phyloP scores from a whole-genome alignment of 345 rosid genomes.

The Aquilaria sinensis region DNA sequence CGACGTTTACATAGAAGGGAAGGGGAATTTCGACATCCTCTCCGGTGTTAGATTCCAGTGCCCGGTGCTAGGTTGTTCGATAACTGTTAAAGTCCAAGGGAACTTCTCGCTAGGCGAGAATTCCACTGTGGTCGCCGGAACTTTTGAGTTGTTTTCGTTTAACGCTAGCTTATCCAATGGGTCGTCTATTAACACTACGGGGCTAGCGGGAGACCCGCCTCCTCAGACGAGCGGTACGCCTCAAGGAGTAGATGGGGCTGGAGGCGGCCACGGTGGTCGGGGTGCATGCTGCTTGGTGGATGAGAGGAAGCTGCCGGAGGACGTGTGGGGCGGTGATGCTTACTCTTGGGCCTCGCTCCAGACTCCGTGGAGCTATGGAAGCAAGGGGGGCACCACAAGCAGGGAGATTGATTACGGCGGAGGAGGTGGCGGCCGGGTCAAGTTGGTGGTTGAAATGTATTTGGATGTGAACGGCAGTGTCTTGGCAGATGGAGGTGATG shows the following conservation, averaged over 20 bases:
- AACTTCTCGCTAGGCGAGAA: slow-evolving; percentile 62
- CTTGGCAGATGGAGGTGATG: slow-evolving; percentile 84
- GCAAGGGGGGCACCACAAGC: slow-evolving; percentile 85
- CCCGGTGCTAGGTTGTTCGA: slow-evolving; percentile 53
- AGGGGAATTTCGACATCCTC: slow-evolving; percentile 66
- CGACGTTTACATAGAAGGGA: slow-evolving; percentile 80
- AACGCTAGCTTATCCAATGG: slow-evolving; percentile 60
- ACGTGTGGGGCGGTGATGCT: slow-evolving; percentile 99
- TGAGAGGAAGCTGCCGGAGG: slow-evolving; percentile 70
- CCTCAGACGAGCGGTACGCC: slow-evolving; percentile 97
- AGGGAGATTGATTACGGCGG: slow-evolving; percentile 85
- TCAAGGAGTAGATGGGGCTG: slow-evolving; percentile 78
- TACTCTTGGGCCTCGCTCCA: slow-evolving; percentile 89
- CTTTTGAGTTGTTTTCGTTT: slow-evolving; percentile 61
- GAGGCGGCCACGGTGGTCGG: slow-evolving; percentile 98
- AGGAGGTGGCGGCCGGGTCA: slow-evolving; percentile 84
- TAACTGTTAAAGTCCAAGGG: slow-evolving; percentile 72
- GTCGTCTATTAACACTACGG: slow-evolving; percentile 77
- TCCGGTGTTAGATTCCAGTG: slow-evolving; percentile 76
- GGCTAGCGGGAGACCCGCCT: slow-evolving; percentile 78
- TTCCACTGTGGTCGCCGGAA: slow-evolving; percentile 59
- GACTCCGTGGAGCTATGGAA: slow-evolving; percentile 76
- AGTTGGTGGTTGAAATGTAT: slow-evolving; percentile 35
- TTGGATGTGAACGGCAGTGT: slow-evolving; percentile 63
- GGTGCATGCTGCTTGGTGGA: slow-evolving; percentile 82